Evolutionary conservation across 352 stramenopile genomes (phyloP).

Genomic region (Globisporangium spiculum): DNA sequence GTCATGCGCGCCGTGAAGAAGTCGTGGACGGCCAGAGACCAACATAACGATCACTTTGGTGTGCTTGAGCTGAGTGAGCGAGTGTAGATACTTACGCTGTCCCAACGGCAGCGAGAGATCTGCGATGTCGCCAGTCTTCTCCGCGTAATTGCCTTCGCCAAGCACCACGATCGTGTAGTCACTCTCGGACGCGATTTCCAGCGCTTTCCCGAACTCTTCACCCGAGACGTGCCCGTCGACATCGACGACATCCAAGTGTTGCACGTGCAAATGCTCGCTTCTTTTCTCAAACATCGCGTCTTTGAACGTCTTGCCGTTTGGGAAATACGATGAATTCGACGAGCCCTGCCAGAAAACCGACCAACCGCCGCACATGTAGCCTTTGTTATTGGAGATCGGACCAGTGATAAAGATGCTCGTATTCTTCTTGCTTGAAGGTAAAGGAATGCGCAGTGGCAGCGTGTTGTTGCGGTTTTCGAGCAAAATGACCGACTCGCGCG

Average conservation of each 20-base stretch:
- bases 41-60: conserved; percentile 76
- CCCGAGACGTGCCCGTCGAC: conserved; percentile 37
- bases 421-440: neutral
- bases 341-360: conserved; percentile 70
- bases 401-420: conserved; percentile 61
- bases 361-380: conserved; percentile 69
- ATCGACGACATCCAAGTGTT: conserved; percentile 48
- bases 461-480: conserved; percentile 60
- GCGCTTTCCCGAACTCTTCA: conserved; percentile 36
- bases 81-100: conserved; percentile 58
- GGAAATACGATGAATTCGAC: conserved; percentile 54
- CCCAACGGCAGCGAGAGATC: conserved; percentile 51
- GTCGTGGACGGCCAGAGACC: conserved; percentile 57
- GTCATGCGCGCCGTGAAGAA: conserved; percentile 45
- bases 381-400: conserved; percentile 61
- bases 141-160: conserved; percentile 77
- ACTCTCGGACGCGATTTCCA: conserved; percentile 44
- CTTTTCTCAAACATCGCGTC: conserved; percentile 30
- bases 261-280: conserved; percentile 12
- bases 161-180: conserved; percentile 74
- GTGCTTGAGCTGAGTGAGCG: conserved; percentile 40
- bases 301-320: conserved; percentile 58
- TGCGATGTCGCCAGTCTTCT: conserved; percentile 78
- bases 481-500: conserved; percentile 75
- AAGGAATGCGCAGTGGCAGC: conserved; percentile 32